Evolutionary conservation across 2,329 filamentous ascomycete genomes (phyloP), one percentile per base, ranked within the genome.

Genomic region (Stachybotrys chartarum): DNA sequence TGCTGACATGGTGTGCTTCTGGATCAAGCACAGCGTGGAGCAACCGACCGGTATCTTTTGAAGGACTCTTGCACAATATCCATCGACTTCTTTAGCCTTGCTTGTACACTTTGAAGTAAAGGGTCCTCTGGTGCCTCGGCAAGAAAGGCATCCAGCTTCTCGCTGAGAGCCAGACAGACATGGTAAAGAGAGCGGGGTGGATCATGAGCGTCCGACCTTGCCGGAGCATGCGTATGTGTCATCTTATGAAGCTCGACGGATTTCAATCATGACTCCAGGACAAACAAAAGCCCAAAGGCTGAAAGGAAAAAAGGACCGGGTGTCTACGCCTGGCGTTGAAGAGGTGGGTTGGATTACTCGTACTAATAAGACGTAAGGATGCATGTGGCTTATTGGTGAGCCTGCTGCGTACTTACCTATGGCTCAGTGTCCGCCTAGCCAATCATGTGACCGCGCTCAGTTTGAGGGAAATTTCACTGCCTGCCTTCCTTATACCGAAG

Each of bases 31-130:
- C 30, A 42, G 52, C 30, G 32, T 51, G 45, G 46, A 55, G 17
- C 49, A 42, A 72, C 83, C 56, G 74, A 94, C 86, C 81, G 81
- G 71, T 96, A 97, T 66, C 79, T 80, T 59, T 82, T 72, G 66
- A 97, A 76, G 14, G 92, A 90, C 64, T 90, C 82, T 58, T 84
- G 81, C 56, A 97, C 84, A 24, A 96, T 85, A 24, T 73, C 78
- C 65, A 96, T 78, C 30, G 91, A 87, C 54, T 83, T 76, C 58
- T 84, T 81, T 50, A 89, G 88, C 75, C 94, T 91, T 56, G 75
- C 72, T 73, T 97, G 92, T 31, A 91, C 83, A 55, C 77, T 77
- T 62, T 74, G 76, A 56, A 92, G 72, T 49, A 82, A 70, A 54
- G 82, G 74, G 18, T 81, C 79, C 3, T 78, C 75, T 57, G 82